phyloP scores from a whole-genome alignment of 306 rosid species.

The Castanea crenata region DNA sequence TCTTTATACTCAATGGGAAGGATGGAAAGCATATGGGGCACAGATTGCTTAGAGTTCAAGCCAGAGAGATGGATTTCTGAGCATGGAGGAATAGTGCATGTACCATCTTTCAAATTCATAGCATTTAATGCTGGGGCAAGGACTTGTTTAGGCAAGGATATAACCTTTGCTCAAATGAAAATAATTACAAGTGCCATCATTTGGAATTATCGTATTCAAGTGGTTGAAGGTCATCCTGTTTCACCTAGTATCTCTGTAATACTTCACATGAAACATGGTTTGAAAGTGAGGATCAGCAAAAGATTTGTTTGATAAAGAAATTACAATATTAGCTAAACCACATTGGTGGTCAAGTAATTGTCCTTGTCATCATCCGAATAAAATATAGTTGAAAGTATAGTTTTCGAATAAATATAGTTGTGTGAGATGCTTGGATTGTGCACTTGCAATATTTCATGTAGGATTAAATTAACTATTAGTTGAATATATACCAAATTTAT shows the following conservation, averaged over 20 bases:
- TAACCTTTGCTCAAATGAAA: slow-evolving; percentile 43
- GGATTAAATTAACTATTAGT: too few species aligned
- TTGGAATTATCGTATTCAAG: slow-evolving; percentile 20
- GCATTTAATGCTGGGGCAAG: slow-evolving; percentile 56
- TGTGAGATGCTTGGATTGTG: too few species aligned
- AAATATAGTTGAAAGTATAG: too few species aligned
- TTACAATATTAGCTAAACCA: too few species aligned
- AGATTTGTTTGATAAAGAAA: background rate
- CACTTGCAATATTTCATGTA: too few species aligned
- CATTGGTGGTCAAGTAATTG: too few species aligned
- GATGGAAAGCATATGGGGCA: slow-evolving; percentile 46
- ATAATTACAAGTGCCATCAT: slow-evolving; percentile 30
- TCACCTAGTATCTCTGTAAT: slow-evolving; percentile 18
- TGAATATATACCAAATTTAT: too few species aligned
- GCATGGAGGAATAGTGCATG: slow-evolving; percentile 24
- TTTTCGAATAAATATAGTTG: too few species aligned
- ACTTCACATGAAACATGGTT: slow-evolving; percentile 33
- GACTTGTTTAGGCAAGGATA: slow-evolving; percentile 50
- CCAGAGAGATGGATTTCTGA: slow-evolving; percentile 63
- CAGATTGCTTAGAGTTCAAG: slow-evolving; percentile 53
- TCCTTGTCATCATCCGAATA: too few species aligned
- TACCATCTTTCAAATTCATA: slow-evolving; percentile 46
- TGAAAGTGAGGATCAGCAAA: slow-evolving; percentile 16
- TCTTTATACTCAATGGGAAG: slow-evolving; percentile 54
- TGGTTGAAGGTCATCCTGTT: slow-evolving; percentile 9